phyloP scores from a whole-genome alignment of 257 asterid species.

The Handroanthus guayacan region DNA sequence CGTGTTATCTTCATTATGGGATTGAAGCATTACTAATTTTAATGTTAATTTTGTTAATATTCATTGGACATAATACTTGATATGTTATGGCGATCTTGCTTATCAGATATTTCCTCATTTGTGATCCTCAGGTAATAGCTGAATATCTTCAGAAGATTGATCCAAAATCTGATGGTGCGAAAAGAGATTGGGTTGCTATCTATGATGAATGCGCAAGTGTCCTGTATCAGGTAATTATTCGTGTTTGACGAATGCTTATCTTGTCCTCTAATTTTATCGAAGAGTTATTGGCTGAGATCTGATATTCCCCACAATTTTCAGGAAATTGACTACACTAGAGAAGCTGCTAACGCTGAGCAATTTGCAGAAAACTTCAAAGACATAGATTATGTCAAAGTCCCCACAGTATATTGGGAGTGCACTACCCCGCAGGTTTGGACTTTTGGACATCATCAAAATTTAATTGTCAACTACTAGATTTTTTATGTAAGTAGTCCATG shows the following conservation, averaged over 20 bases:
- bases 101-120: constrained; percentile 28
- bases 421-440: constrained; percentile 85
- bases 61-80: constrained; percentile 9
- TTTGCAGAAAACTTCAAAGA: constrained; percentile 81
- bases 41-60: background rate
- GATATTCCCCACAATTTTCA: constrained; percentile 37
- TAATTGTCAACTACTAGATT: constrained; percentile 7
- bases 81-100: background rate
- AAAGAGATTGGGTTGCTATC: constrained; percentile 99
- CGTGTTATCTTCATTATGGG: background rate
- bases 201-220: constrained; percentile 97
- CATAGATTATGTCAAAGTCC: constrained; percentile 88
- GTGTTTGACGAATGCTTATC: too few species aligned
- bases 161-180: constrained; percentile 99
- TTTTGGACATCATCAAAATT: constrained; percentile 33
- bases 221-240: constrained; percentile 70
- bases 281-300: constrained; percentile 6
- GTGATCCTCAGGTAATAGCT: constrained; percentile 77
- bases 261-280: background rate
- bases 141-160: constrained; percentile 97
- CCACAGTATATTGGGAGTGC: constrained; percentile 82
- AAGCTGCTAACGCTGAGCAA: constrained; percentile 83
- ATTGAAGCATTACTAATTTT: background rate
- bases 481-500: constrained; percentile 32
- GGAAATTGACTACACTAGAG: constrained; percentile 92